Percentiles rank a stretch among this genome's conserved stretches.
These are phyloP conservation scores for Cercophora sp. DNA, from an alignment of 495 filamentous ascomycete species.

Conservation along the genomic window DNA sequence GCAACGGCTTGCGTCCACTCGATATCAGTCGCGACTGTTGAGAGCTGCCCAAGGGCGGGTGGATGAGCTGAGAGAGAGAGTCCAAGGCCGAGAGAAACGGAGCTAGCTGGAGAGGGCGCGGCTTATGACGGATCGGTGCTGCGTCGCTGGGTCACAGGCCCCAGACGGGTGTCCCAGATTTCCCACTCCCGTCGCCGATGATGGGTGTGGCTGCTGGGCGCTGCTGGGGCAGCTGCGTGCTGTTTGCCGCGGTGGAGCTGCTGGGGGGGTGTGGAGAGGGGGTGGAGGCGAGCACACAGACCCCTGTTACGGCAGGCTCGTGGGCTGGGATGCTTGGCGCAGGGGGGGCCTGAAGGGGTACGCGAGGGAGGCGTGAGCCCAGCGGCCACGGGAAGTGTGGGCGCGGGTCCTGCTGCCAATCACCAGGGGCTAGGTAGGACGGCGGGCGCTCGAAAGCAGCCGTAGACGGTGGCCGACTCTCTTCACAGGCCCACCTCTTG, in stretches of 20 bases:
- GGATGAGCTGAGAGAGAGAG: not conserved
- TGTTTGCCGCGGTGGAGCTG: slow-evolving; percentile 15
- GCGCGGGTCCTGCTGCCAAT: slow-evolving; percentile 16
- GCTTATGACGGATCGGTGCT: slow-evolving; percentile 29
- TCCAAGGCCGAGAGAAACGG: slow-evolving; percentile 10
- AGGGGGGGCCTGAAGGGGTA: not conserved
- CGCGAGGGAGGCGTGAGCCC: slow-evolving; percentile 1
- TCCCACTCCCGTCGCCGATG: slow-evolving; percentile 10
- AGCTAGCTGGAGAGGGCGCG: slow-evolving; percentile 13
- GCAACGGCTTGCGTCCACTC: not conserved
- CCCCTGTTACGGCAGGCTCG: slow-evolving; percentile 7
- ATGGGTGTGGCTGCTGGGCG: slow-evolving; percentile 14
- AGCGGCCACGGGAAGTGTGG: not conserved
- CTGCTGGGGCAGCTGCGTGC: slow-evolving; percentile 12
- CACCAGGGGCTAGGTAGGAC: too few relatives aligned
- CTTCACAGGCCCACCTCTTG: too few relatives aligned
- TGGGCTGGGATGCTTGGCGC: not conserved
- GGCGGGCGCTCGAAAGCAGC: too few relatives aligned
- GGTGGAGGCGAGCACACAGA: slow-evolving; percentile 5
- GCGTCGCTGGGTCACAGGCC: slow-evolving; percentile 27
- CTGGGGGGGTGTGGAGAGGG: slow-evolving; percentile 13
- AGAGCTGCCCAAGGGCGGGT: not conserved
- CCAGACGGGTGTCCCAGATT: slow-evolving; percentile 17
- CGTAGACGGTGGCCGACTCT: too few relatives aligned
- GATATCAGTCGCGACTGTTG: too few relatives aligned